phyloP scores from a whole-genome alignment of 202 grass and related monocot genomes.

The Carex arenaria region DNA sequence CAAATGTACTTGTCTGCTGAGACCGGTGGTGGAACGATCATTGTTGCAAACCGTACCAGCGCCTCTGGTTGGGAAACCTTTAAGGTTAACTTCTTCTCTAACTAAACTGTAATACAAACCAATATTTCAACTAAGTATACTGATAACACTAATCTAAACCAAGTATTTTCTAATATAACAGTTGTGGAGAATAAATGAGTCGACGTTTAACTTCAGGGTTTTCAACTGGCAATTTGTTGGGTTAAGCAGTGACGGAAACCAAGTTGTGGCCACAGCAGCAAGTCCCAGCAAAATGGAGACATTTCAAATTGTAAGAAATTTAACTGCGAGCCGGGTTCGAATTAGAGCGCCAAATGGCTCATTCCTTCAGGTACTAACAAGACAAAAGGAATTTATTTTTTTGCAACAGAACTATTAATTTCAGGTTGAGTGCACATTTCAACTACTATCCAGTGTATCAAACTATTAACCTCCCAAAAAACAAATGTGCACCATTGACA shows the following conservation, averaged over 20 bases:
- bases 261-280: constrained; percentile 33
- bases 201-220: constrained; percentile 55
- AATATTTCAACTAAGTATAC: background rate
- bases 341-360: constrained; percentile 56
- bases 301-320: constrained; percentile 49
- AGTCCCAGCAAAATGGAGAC: constrained; percentile 34
- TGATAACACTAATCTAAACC: background rate
- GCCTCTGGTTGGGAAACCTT: constrained; percentile 81
- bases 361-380: constrained; percentile 38
- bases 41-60: constrained; percentile 42
- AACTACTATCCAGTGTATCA: background rate
- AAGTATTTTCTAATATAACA: constrained; percentile 7
- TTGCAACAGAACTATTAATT: background rate
- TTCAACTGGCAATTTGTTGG: constrained; percentile 43
- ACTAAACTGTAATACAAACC: background rate
- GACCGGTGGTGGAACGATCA: constrained; percentile 37
- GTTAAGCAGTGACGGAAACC: constrained; percentile 17
- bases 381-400: background rate
- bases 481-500: background rate
- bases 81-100: constrained; percentile 28
- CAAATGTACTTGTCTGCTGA: constrained; percentile 54
- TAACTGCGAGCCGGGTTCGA: constrained; percentile 26
- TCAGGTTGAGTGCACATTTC: background rate
- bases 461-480: background rate
- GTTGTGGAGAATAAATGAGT: constrained; percentile 57